These are phyloP conservation scores for Hypomontagnella submonticulosa DNA, from an alignment of 495 filamentous ascomycete genomes.

Conservation along the genomic window DNA sequence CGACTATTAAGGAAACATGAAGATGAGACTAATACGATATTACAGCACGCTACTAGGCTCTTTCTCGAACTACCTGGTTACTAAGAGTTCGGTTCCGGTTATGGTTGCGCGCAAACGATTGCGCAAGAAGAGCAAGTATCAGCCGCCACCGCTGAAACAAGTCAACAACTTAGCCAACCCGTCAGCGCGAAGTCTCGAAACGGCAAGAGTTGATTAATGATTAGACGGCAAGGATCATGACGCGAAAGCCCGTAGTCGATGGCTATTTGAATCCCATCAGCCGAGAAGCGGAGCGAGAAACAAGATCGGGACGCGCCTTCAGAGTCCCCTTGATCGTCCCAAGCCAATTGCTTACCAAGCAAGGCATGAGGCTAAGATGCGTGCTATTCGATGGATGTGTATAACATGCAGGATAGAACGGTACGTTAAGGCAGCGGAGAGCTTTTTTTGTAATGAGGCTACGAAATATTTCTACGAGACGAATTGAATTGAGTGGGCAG, in stretches of 20 bases:
- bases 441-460: too few relatives aligned
- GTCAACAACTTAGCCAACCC: conserved; percentile 77
- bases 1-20: background rate
- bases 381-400: conserved; percentile 9
- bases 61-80: conserved; percentile 96
- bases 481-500: too few relatives aligned
- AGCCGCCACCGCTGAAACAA: conserved; percentile 67
- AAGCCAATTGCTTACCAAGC: background rate
- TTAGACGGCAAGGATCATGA: conserved; percentile 1
- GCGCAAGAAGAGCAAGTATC: conserved; percentile 77
- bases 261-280: background rate
- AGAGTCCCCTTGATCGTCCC: background rate
- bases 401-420: conserved; percentile 4
- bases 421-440: background rate
- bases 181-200: conserved; percentile 69
- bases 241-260: background rate
- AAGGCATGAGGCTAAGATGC: background rate
- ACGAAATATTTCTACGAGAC: too few relatives aligned
- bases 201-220: conserved; percentile 72
- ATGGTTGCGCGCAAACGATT: conserved; percentile 90
- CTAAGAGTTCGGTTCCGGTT: conserved; percentile 94
- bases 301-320: conserved; percentile 2
- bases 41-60: conserved; percentile 75
- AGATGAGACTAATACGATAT: conserved; percentile 17
- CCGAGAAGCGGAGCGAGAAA: conserved; percentile 1